Evolutionary conservation across 2,329 filamentous ascomycete species (phyloP), one percentile per base, ranked within the genome.

Genomic region (Calonectria naviculata): DNA sequence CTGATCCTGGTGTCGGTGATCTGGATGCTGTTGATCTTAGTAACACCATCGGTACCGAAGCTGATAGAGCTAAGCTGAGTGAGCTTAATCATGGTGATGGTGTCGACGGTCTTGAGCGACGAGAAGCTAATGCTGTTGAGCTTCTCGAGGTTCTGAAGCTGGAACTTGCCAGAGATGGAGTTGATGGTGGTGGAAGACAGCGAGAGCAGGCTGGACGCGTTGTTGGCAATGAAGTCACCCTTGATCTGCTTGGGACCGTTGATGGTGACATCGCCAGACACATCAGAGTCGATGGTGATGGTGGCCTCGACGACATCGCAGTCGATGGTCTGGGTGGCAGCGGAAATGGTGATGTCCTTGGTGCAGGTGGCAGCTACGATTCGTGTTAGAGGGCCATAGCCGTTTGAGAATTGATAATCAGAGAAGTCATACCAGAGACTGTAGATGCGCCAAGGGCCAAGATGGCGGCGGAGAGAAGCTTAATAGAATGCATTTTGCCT

Each of bases 1-100:
- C 87, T 89, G 78, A 99, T 90, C 84, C 92, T 91, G 62, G 97
- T 99, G 87, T 99, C 97, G 84, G 91, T 90, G 82, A 99, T 95
- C 77, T 86, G 85, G 77, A 99, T 89, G 74, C 86, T 89, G 74
- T 85, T 86, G 71, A 94, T 94, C 82, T 91, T 86, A 78, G 88
- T 91, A 79, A 98, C 87, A 80, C 87, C 87, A 17, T 85, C 80
- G 68, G 83, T 86, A 74, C 87, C 87, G 76, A 91, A 87, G 41
- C 83, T 84, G 41, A 89, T 78, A 52, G 78, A 76, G 70, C 84
- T 89, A 81, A 87, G 89, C 80, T 84, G 87, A 73, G 92, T 92
- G 47, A 98, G 90, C 76, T 93, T 93, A 70, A 89, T 86, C 89
- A 93, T 95, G 76, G 89, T 84, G 82, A 98, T 92, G 69, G 85